A percentile compares a stretch with the other conserved stretches of the same genome.
Evolutionary conservation across 805 yeast genomes (phyloP).

Genomic region (Saccharomycopsis capsularis): DNA sequence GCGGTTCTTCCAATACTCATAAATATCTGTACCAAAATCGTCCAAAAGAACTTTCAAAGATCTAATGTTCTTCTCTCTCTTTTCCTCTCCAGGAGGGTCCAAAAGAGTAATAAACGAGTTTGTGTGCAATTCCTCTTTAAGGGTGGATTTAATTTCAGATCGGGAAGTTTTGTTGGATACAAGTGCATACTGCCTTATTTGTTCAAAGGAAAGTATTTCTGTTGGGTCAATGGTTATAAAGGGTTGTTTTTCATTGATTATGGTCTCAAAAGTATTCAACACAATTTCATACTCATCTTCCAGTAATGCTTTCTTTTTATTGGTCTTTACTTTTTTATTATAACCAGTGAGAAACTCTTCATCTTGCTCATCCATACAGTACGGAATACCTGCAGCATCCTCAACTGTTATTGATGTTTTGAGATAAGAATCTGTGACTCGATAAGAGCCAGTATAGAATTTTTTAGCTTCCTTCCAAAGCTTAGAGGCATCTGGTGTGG

Average conservation of each 20-base stretch:
- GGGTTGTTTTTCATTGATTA: constrained; percentile 78
- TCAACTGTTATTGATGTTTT: constrained; percentile 94
- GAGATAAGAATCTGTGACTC: constrained; percentile 72
- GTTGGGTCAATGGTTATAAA: constrained; percentile 79
- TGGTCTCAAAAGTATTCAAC: constrained; percentile 64
- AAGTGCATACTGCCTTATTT: constrained; percentile 48
- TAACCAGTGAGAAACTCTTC: constrained; percentile 51
- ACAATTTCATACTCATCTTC: constrained; percentile 85
- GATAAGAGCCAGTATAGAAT: constrained; percentile 62
- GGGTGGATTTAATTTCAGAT: constrained; percentile 47
- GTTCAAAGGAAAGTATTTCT: constrained; percentile 64
- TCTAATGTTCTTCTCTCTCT: constrained; percentile 25
- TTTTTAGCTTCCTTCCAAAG: constrained; percentile 71
- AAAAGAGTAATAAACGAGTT: constrained; percentile 54
- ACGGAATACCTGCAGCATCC: constrained; percentile 80
- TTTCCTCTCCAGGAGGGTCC: constrained; percentile 32
- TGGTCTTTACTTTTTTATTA: constrained; percentile 33
- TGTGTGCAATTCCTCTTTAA: constrained; percentile 49
- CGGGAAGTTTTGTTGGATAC: constrained; percentile 42
- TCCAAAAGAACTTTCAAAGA: constrained; percentile 36
- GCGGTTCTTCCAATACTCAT: constrained; percentile 75
- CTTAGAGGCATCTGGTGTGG: constrained; percentile 91
- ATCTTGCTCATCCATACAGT: constrained; percentile 87
- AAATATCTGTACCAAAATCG: constrained; percentile 57
- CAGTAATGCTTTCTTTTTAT: constrained; percentile 34